Percentiles rank a stretch among this genome's conserved stretches.
These are phyloP conservation scores for Paramecium pentaurelia DNA, from an alignment of 73 alveolate genomes.

Conservation along the genomic window DNA sequence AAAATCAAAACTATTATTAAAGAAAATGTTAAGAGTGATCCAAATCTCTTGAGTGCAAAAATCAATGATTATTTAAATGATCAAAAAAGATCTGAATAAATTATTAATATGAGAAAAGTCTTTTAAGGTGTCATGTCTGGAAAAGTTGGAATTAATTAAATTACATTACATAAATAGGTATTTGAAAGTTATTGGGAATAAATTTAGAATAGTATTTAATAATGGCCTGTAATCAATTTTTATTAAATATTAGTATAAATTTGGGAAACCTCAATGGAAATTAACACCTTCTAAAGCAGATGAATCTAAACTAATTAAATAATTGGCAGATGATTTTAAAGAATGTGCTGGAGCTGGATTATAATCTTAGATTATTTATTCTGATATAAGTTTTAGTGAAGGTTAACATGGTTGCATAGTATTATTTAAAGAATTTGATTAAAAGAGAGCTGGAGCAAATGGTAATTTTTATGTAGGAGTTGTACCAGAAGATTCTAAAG, in stretches of 20 bases:
- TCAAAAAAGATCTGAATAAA: neutral
- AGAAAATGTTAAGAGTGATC: conserved; percentile 36
- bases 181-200: neutral
- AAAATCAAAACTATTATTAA: neutral
- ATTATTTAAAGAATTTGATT: neutral
- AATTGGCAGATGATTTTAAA: neutral
- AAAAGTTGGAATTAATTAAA: neutral
- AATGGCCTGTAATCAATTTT: neutral
- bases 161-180: neutral
- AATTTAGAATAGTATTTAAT: neutral
- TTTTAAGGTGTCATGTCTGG: neutral
- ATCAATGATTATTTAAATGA: neutral
- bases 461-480: conserved; percentile 28
- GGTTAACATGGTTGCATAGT: conserved; percentile 39
- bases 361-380: neutral
- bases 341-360: neutral
- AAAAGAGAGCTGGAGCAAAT: neutral
- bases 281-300: neutral
- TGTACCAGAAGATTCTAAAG: conserved; percentile 5
- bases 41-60: neutral
- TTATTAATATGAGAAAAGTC: neutral
- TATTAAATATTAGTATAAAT: neutral
- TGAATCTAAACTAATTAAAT: neutral
- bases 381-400: neutral
- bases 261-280: neutral